Percentiles rank a stretch among this genome's conserved stretches.
Evolutionary conservation across 495 filamentous ascomycete species (phyloP).

Genomic region (Xylaria grammica): DNA sequence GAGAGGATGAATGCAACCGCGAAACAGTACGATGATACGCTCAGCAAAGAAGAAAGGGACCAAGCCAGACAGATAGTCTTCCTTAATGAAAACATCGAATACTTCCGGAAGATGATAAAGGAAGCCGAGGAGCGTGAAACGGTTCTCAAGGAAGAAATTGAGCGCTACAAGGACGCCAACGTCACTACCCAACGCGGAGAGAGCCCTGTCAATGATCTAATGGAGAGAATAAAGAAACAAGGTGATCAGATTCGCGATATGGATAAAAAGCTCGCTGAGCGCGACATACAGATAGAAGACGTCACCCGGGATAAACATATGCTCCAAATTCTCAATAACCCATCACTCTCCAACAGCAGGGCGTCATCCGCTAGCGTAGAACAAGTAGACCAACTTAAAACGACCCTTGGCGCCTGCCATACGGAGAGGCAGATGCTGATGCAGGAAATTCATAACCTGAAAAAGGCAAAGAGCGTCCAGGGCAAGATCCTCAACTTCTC

Average conservation of each 20-base stretch:
- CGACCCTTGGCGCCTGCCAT: background rate
- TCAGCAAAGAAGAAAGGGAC: constrained; percentile 32
- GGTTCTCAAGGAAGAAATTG: constrained; percentile 7
- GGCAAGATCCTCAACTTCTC: constrained; percentile 22
- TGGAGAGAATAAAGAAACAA: background rate
- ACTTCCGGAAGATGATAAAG: background rate
- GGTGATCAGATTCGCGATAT: background rate
- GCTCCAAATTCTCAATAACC: constrained; percentile 5
- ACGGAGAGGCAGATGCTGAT: constrained; percentile 12
- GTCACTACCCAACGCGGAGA: background rate
- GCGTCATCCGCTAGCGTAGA: background rate
- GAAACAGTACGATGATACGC: constrained; percentile 27
- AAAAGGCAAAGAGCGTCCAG: background rate
- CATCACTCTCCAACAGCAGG: background rate
- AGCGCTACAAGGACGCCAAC: constrained; percentile 20
- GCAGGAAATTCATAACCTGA: constrained; percentile 13
- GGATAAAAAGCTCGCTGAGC: background rate
- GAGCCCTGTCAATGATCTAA: background rate
- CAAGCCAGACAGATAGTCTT: background rate
- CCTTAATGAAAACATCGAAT: background rate
- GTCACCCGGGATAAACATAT: constrained; percentile 17
- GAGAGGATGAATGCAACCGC: constrained; percentile 5
- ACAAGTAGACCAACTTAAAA: constrained; percentile 10
- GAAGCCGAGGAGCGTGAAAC: constrained; percentile 14
- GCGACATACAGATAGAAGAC: constrained; percentile 4